phyloP scores from a whole-genome alignment of 2,329 filamentous ascomycete species.

The Scedosporium minutisporum region DNA sequence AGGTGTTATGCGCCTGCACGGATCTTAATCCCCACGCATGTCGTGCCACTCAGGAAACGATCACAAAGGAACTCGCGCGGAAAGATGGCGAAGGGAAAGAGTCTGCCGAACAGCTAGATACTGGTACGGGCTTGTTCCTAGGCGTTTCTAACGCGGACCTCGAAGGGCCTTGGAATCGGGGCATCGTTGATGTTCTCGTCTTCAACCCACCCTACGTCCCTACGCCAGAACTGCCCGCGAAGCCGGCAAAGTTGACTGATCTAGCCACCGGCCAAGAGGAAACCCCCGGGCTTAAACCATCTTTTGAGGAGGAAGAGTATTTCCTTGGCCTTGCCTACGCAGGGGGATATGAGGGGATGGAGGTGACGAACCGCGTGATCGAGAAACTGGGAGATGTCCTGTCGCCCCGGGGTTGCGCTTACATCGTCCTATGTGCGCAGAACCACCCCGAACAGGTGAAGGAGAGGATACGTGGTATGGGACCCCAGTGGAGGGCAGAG shows the following conservation, averaged over 20 bases:
- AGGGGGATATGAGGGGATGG: constrained; percentile 85
- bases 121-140: constrained; percentile 44
- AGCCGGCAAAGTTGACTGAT: constrained; percentile 20
- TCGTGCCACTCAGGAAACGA: constrained; percentile 61
- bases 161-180: constrained; percentile 45
- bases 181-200: constrained; percentile 69
- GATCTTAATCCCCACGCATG: constrained; percentile 86
- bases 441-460: constrained; percentile 76
- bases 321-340: constrained; percentile 81
- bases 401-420: constrained; percentile 64
- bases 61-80: constrained; percentile 32
- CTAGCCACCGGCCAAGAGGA: constrained; percentile 18
- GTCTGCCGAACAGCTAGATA: constrained; percentile 16
- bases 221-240: constrained; percentile 60
- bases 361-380: constrained; percentile 75
- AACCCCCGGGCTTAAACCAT: constrained; percentile 18
- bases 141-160: constrained; percentile 65
- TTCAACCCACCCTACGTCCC: constrained; percentile 99
- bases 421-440: constrained; percentile 81
- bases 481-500: constrained; percentile 57
- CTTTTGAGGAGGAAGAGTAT: constrained; percentile 73
- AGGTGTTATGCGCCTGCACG: constrained; percentile 62
- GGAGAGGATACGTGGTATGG: constrained; percentile 44
- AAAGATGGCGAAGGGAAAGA: constrained; percentile 8
- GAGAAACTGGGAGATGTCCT: constrained; percentile 57